Base-by-base conservation (phyloP, 2,329 filamentous ascomycete species). In the Neophaeococcomyces aloes region DNA sequence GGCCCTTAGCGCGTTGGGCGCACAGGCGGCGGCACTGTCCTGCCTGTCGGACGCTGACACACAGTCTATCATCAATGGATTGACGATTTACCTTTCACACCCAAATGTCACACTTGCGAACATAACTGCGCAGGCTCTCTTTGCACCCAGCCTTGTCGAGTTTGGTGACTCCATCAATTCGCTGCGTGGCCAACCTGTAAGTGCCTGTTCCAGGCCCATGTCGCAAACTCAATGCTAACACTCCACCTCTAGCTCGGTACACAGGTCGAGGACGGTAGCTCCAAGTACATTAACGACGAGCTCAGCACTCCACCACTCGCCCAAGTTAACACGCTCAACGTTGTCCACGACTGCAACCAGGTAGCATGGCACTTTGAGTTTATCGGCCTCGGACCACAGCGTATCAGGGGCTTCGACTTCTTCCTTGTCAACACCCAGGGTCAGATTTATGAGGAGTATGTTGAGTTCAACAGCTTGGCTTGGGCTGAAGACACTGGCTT, bases 151-250 rank as follows among this genome's bases (percentile, higher is more conserved):
- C 34, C 42, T 48, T 25, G 14, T 34, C 13, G 43, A 48, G 34
- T 46, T 31, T 34, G 47, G 47, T 6, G 47, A 46, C 34, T 46
- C 47, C 7, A 48, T 48, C 39, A 46, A 48, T 29, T 48, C 47
- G 6, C 44, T 48, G 7, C 43, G 38, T 15, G 35, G 38, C 4
- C 43, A 37, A 23, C 31, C 43, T 27, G 47, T 48, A 44, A 35
- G 43, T 31, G 3, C 27, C 23, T 34, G 18, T 32, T 41, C 15
- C 27, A 38, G 6, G 7, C 23, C 11, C 29, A 32, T 27, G 14
- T 19, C 32, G 3, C 27, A n/a, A n/a, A n/a, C n/a, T 23, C 15
- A 29, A 13, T 27, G 33, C 19, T 33, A 25, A 21, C n/a, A 38
- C 29, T 31, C 14, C 17, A 21, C 41, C 29, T n/a, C 21, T 13